Evolutionary conservation across 1,139 yeast genomes (phyloP), one percentile per base, ranked within the genome.

Genomic region (Diutina scorzettiae): DNA sequence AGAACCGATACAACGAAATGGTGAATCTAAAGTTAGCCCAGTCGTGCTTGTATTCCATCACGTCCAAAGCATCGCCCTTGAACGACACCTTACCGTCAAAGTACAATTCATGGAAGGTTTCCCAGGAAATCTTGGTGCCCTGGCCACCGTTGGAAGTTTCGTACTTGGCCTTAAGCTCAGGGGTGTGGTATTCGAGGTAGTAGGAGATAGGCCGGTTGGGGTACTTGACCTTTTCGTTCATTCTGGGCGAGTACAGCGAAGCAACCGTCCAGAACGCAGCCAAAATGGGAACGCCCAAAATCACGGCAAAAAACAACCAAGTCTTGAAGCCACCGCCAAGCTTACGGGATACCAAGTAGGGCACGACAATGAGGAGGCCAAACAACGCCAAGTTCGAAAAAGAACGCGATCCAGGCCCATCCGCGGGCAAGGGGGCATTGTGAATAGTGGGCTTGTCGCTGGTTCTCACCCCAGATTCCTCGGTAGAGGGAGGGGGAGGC

Each of bases 361-460:
- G 96, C 42, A 83, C 61, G 37, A 73, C 70, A n/a, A 69, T 54
- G 47, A 82, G 53, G 40, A 81, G 57, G 1, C 69, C 66, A 23
- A 71, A 45, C 49, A 86, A 57, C n/a, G 74, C 59, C 50, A 57
- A 53, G 62, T 86, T 87, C 60, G 76, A 74, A 63, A 87, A 86
- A 52, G 79, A 75, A 54, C 76, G 78, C 36, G 87, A 70, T 23
- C 95, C 89, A 5, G 95, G 86, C 37, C 96, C 96, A 59, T 86
- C 96, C 6, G 95, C 96, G 31, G 95, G 87, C 49, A 85, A 68
- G 20, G 89, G 89, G 9, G 93, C 95, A 58, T 86, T 86, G 53
- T 81, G 75, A 57, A 86, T 86, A 11, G 93, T 66, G 29, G 95
- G 94, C 42, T 70, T 62, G 41, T 64, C 76, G 37, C 83, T 75